A percentile compares a stretch with the other conserved stretches of the same genome.
Evolutionary conservation across 768 basidiomycete genomes (phyloP).

Genomic region (Pleurotus cornucopiae): DNA sequence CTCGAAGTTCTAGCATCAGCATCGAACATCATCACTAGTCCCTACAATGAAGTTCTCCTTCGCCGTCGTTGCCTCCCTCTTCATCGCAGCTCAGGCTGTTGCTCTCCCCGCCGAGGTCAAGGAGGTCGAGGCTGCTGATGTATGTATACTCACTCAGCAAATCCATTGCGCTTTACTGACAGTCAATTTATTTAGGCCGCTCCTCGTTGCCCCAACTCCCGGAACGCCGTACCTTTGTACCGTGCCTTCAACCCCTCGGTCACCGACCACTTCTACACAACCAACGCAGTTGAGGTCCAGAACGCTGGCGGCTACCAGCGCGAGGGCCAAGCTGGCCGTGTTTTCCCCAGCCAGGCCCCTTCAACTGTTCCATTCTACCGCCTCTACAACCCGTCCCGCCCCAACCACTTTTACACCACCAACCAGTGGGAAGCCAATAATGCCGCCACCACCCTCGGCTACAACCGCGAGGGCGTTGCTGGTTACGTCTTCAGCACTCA

Average conservation of each 20-base stretch:
- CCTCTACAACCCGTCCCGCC: not conserved
- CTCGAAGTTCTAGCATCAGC: not conserved
- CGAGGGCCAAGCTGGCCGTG: constrained; percentile 4
- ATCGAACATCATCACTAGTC: not conserved
- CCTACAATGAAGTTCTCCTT: constrained; percentile 6
- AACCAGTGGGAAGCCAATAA: not conserved
- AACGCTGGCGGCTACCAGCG: constrained; percentile 4
- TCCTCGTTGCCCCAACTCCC: not conserved
- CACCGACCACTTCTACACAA: constrained; percentile 12
- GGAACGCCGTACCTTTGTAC: constrained; percentile 7
- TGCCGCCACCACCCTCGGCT: constrained; percentile 2
- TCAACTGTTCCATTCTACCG: not conserved
- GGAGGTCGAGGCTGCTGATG: not conserved
- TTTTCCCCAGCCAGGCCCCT: not conserved
- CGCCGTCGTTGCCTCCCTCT: constrained; percentile 6
- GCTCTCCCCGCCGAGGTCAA: constrained; percentile 6
- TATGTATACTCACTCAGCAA: not conserved
- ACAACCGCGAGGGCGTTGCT: constrained; percentile 9
- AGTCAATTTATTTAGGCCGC: not conserved
- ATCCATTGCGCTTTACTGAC: not conserved
- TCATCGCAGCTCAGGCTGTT: constrained; percentile 3
- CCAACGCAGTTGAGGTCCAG: constrained; percentile 4
- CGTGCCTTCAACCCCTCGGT: constrained; percentile 6
- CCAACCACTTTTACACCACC: constrained; percentile 7
- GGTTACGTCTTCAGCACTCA: constrained; percentile 9